Base-by-base conservation (phyloP, 2,329 filamentous ascomycete genomes). In the Trichoderma cornu-damae region DNA sequence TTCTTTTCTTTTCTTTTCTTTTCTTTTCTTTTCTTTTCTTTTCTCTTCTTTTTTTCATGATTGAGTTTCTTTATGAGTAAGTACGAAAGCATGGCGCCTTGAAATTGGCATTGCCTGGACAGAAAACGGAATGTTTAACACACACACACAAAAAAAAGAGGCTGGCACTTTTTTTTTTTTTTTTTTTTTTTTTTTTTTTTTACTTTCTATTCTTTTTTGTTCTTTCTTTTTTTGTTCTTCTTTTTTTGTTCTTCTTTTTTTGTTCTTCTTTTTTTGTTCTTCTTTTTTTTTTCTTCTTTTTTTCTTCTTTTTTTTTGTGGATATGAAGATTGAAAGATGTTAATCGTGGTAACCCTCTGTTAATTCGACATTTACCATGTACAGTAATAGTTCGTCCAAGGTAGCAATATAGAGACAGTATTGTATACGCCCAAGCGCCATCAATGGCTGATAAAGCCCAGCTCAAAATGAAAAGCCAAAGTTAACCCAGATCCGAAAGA, bases 81-180 rank as follows among this genome's bases (percentile, higher is more conserved):
- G 34, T 20, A 55, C 24, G 42, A 43, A 42, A 26, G 52, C 42
- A 55, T 30, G 51, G 52, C 52, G 52, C 43, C n/a, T 32, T 47
- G 7, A 37, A 46, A 32, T 47, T 26, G 44, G 44, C 11, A 35
- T 43, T 47, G 9, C 20, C 49, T 28, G 11, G 22, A 34, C n/a
- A 44, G 22, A 12, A 54, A 46, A 28, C 11, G 52, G 8, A 9
- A 7, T 16, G n/a, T 24, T 14, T 4, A 40, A 18, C 9, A n/a
- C n/a, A n/a, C n/a, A n/a, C n/a, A n/a, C n/a, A n/a, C n/a, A n/a
- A 24, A 28, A 49, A 35, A 12, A 40, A 12, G 16, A 30, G 6
- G n/a, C 11, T 26, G 35, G 9, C 47, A 46, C 32, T 24, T 40
- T 47, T n/a, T n/a, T n/a, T n/a, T n/a, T n/a, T n/a, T n/a, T n/a